Evolutionary conservation across 108 stramenopile species (phyloP).

Genomic region (Nannochloropsis gaditana): DNA sequence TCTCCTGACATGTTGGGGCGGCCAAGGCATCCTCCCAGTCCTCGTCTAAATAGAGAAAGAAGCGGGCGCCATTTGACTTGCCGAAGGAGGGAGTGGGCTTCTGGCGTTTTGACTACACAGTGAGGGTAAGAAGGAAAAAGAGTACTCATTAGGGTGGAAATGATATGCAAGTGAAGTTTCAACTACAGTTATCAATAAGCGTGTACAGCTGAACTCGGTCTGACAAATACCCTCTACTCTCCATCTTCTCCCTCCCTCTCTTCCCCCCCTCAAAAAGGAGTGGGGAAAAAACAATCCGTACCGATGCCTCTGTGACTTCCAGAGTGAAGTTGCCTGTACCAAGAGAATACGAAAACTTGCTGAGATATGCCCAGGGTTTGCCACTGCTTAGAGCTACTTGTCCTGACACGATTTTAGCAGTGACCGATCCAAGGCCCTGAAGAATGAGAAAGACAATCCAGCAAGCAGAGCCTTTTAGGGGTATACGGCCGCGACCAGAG

Average conservation of each 20-base stretch:
- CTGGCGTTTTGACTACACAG: background rate
- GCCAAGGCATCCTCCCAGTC: conserved; percentile 5
- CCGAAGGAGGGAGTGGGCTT: background rate
- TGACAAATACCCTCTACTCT: background rate
- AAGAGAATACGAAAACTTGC: conserved; percentile 6
- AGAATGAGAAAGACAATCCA: background rate
- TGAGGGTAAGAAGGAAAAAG: background rate
- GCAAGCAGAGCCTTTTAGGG: conserved; percentile 2
- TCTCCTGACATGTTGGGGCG: background rate
- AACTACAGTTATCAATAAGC: background rate
- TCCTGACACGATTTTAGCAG: background rate
- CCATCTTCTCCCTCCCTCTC: background rate
- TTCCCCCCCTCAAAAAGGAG: background rate
- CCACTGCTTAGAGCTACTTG: background rate
- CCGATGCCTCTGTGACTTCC: background rate
- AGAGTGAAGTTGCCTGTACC: conserved; percentile 6
- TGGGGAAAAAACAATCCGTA: background rate
- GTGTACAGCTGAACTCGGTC: background rate
- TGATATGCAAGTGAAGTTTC: background rate
- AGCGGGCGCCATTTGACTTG: conserved; percentile 15
- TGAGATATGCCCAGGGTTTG: background rate
- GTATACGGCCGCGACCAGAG: background rate
- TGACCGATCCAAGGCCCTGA: background rate
- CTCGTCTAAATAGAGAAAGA: conserved; percentile 6
- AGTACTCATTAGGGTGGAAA: background rate